Evolutionary conservation across 2,329 filamentous ascomycete genomes (phyloP).

Genomic region (Pyrenophora graminea): DNA sequence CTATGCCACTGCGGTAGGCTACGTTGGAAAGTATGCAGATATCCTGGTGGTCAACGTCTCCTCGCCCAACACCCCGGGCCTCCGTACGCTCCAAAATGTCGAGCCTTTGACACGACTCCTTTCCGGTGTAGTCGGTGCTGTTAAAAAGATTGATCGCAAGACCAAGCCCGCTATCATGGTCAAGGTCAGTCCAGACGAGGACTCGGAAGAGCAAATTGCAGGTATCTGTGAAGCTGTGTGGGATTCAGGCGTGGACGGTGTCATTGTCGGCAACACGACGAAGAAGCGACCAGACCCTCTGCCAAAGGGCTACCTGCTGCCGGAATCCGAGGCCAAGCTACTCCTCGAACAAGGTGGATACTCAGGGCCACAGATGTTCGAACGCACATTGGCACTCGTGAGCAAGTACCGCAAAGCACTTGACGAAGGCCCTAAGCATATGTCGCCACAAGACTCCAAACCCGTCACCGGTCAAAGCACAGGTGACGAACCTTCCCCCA

Average conservation of each 20-base stretch:
- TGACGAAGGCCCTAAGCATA: constrained; percentile 49
- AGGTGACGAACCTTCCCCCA: constrained; percentile 17
- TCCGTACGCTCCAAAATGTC: constrained; percentile 82
- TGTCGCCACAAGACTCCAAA: constrained; percentile 14
- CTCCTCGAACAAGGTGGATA: constrained; percentile 83
- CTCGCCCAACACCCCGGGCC: constrained; percentile 91
- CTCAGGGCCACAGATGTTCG: constrained; percentile 87
- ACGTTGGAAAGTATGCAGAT: constrained; percentile 85
- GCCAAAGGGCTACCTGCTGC: constrained; percentile 68
- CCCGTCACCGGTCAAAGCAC: constrained; percentile 13
- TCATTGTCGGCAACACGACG: constrained; percentile 97
- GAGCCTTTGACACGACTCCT: constrained; percentile 83
- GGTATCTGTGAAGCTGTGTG: constrained; percentile 73
- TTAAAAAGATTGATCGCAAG: constrained; percentile 68
- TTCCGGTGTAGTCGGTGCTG: constrained; percentile 79
- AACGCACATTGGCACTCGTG: constrained; percentile 77
- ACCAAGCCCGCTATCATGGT: constrained; percentile 87
- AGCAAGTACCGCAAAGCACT: constrained; percentile 69
- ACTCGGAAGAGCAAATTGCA: constrained; percentile 78
- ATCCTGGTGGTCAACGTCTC: constrained; percentile 98
- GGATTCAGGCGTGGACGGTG: constrained; percentile 81
- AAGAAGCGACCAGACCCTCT: constrained; percentile 75
- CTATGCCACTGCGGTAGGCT: constrained; percentile 87
- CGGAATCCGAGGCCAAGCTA: constrained; percentile 66
- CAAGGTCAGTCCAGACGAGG: constrained; percentile 96